Evolutionary conservation across 257 asterid species (phyloP).

Genomic region (Rauvolfia tetraphylla): DNA sequence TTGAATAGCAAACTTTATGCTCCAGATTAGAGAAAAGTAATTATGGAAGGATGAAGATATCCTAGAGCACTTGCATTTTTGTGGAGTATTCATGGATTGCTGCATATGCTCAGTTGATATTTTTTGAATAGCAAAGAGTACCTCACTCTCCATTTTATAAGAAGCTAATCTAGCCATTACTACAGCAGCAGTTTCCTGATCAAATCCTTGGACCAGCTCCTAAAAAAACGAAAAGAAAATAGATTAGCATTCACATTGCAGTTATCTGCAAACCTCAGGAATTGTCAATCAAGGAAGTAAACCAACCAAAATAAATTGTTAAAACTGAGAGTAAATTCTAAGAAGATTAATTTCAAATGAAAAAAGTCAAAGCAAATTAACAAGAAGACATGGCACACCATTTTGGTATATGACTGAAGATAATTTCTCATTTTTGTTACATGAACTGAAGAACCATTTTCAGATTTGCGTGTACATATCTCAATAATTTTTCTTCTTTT

Average conservation of each 20-base stretch:
- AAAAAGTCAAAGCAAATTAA: background rate
- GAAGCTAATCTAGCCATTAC: conserved; percentile 91
- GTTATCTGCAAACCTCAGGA: background rate
- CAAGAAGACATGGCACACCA: background rate
- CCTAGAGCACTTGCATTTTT: background rate
- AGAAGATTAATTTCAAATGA: background rate
- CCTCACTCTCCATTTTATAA: conserved; percentile 96
- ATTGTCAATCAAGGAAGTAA: background rate
- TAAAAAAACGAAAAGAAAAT: conserved; percentile 28
- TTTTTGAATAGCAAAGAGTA: conserved; percentile 21
- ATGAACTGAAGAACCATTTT: background rate
- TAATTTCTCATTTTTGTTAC: background rate
- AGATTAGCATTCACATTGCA: background rate
- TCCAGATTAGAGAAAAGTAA: too few relatives aligned
- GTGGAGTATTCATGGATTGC: background rate
- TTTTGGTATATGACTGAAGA: background rate
- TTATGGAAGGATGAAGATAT: background rate
- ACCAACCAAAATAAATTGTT: background rate
- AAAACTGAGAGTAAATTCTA: background rate
- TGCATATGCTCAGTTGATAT: background rate
- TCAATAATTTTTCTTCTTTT: too few relatives aligned
- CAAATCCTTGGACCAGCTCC: conserved; percentile 95
- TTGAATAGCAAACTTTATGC: background rate
- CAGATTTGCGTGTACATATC: background rate
- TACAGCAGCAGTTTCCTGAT: conserved; percentile 97